Conservation (phyloP, 202 grass and related monocot genomes). For the Digitaria exilis region DNA sequence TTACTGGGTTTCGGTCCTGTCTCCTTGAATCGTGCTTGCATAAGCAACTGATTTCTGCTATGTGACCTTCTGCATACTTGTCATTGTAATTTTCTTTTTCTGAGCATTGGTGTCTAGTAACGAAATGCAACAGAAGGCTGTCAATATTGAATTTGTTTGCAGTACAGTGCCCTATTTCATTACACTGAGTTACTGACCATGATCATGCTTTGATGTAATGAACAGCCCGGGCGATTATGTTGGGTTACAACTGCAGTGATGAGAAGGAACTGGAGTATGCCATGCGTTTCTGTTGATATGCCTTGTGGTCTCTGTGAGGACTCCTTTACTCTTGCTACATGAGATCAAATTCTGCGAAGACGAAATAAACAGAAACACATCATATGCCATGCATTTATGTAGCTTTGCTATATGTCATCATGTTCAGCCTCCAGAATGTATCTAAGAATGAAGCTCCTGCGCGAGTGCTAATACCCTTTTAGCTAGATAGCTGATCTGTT, state of each 20-base stretch:
- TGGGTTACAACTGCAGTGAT: constrained; percentile 88
- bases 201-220: constrained; percentile 38
- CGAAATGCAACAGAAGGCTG: neutral
- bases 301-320: neutral
- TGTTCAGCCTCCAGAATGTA: neutral
- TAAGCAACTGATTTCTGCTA: neutral
- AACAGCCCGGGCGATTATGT: constrained; percentile 73
- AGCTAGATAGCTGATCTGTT: constrained; percentile 14
- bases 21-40: neutral
- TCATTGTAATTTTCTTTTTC: neutral
- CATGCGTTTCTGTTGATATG: constrained; percentile 68
- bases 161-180: constrained; percentile 2
- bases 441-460: neutral
- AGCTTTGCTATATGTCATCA: constrained; percentile 13
- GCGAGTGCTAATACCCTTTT: neutral
- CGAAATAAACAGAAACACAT: neutral
- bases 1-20: neutral
- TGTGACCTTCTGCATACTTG: neutral
- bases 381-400: too few species aligned
- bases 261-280: constrained; percentile 88
- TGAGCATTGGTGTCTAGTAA: neutral
- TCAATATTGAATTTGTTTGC: neutral
- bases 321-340: too few species aligned
- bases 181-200: constrained; percentile 29
- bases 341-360: constrained; percentile 27